Conservation (phyloP, 768 basidiomycete genomes). For the Ramaria sp. region DNA sequence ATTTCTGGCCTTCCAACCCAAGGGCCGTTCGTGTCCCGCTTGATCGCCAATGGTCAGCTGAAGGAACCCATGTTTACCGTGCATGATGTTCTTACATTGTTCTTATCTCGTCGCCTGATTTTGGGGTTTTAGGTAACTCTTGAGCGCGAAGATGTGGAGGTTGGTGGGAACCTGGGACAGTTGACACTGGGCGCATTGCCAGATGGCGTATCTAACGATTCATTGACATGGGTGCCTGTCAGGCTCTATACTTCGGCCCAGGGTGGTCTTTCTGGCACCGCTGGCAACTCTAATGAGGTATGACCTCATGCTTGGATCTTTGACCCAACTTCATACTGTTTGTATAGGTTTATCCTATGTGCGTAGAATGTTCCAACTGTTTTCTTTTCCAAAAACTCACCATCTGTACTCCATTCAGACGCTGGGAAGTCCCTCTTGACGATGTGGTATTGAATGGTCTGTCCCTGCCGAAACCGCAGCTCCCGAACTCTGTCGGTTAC, state of each 20-base stretch:
- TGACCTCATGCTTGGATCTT: background rate
- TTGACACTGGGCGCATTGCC: slow-evolving; percentile 2
- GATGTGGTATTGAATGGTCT: slow-evolving; percentile 3
- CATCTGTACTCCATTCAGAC: background rate
- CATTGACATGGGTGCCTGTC: slow-evolving; percentile 6
- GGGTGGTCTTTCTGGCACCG: slow-evolving; percentile 1
- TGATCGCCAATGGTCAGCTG: slow-evolving; percentile 1
- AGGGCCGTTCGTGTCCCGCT: background rate
- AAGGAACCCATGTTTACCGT: slow-evolving; percentile 7
- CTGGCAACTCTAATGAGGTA: slow-evolving; percentile 1
- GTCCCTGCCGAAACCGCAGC: background rate
- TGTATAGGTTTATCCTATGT: slow-evolving; percentile 4
- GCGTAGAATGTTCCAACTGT: background rate
- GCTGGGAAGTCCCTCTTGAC: slow-evolving; percentile 7
- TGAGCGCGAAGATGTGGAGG: slow-evolving; percentile 2
- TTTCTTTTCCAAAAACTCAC: background rate
- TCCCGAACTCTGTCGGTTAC: background rate
- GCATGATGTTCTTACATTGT: background rate
- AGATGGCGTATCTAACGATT: background rate
- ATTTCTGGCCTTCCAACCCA: background rate
- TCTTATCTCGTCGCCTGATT: background rate
- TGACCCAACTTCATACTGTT: background rate
- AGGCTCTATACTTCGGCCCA: background rate
- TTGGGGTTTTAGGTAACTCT: background rate
- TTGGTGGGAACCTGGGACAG: slow-evolving; percentile 5